Evolutionary conservation across 2,329 filamentous ascomycete species (phyloP).

Genomic region (Arthrobotrys entomopaga): DNA sequence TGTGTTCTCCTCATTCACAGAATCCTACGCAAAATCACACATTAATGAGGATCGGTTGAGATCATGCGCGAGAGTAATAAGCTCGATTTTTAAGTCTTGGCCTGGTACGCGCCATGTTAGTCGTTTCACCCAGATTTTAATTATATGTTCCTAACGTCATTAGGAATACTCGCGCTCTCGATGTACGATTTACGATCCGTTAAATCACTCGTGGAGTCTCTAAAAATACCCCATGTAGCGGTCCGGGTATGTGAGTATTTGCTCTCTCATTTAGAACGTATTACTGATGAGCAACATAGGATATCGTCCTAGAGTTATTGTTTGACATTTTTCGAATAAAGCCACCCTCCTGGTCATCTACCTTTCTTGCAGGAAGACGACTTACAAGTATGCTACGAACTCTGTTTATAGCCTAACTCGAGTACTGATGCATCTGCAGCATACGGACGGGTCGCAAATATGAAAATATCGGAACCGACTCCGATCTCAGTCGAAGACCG

Average conservation of each 20-base stretch:
- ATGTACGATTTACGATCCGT: slow-evolving; percentile 89
- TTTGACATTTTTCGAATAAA: slow-evolving; percentile 90
- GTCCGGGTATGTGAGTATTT: slow-evolving; percentile 56
- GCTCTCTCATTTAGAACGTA: background rate
- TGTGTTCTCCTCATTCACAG: slow-evolving; percentile 91
- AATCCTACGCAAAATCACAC: slow-evolving; percentile 70
- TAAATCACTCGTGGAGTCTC: slow-evolving; percentile 77
- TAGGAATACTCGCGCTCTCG: slow-evolving; percentile 80
- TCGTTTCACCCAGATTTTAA: background rate
- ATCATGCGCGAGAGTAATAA: slow-evolving; percentile 90
- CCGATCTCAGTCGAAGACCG: slow-evolving; percentile 71
- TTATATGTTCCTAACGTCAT: background rate
- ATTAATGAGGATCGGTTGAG: slow-evolving; percentile 75
- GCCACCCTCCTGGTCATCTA: slow-evolving; percentile 91
- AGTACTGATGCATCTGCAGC: slow-evolving; percentile 61
- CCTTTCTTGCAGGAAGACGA: slow-evolving; percentile 89
- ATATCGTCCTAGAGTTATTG: slow-evolving; percentile 86
- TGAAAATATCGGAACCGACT: slow-evolving; percentile 70
- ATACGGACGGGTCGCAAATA: slow-evolving; percentile 89
- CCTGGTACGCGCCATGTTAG: slow-evolving; percentile 66
- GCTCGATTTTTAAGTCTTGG: slow-evolving; percentile 92
- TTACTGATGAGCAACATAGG: slow-evolving; percentile 67
- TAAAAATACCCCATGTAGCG: slow-evolving; percentile 62
- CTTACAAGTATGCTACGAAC: slow-evolving; percentile 71
- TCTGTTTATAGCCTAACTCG: background rate